phyloP scores from a whole-genome alignment of 2,329 filamentous ascomycete genomes.

The Arthrobotrys megalospora region DNA sequence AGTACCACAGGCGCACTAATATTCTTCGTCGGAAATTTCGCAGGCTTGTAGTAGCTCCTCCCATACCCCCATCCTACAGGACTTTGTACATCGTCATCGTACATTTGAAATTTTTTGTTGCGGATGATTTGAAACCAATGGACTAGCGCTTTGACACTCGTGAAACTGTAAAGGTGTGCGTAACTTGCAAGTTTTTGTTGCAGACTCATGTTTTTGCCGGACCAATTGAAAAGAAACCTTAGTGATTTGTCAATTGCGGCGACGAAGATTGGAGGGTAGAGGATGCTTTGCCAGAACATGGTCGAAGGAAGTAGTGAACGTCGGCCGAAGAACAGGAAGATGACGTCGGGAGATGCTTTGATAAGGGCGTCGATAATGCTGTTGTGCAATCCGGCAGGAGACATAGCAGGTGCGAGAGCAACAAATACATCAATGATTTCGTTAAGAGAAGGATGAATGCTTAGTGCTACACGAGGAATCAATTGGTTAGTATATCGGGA shows the following conservation, averaged over 20 bases:
- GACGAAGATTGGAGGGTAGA: conserved; percentile 91
- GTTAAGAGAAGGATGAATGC: conserved; percentile 92
- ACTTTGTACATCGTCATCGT: conserved; percentile 91
- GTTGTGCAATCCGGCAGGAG: conserved; percentile 89
- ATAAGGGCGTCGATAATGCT: conserved; percentile 92
- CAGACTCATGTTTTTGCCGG: conserved; percentile 82
- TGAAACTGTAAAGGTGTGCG: conserved; percentile 95
- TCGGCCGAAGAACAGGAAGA: conserved; percentile 93
- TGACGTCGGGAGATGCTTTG: conserved; percentile 90
- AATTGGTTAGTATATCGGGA: background rate
- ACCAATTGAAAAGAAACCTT: conserved; percentile 90
- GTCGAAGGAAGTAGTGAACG: conserved; percentile 91
- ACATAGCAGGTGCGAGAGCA: conserved; percentile 95
- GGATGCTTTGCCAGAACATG: conserved; percentile 96
- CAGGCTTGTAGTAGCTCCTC: conserved; percentile 89
- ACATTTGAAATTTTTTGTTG: conserved; percentile 97
- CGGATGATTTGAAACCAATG: conserved; percentile 99
- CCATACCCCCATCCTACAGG: conserved; percentile 75
- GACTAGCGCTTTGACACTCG: conserved; percentile 95
- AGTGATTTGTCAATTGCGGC: conserved; percentile 87
- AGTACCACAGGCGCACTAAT: conserved; percentile 96
- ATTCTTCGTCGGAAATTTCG: conserved; percentile 95
- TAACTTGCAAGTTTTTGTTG: conserved; percentile 96
- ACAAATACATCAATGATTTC: conserved; percentile 96
- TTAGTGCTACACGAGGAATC: conserved; percentile 73